Evolutionary conservation across 306 rosid genomes (phyloP), one percentile per base, ranked within the genome.

Genomic region (Glycine latifolia): DNA sequence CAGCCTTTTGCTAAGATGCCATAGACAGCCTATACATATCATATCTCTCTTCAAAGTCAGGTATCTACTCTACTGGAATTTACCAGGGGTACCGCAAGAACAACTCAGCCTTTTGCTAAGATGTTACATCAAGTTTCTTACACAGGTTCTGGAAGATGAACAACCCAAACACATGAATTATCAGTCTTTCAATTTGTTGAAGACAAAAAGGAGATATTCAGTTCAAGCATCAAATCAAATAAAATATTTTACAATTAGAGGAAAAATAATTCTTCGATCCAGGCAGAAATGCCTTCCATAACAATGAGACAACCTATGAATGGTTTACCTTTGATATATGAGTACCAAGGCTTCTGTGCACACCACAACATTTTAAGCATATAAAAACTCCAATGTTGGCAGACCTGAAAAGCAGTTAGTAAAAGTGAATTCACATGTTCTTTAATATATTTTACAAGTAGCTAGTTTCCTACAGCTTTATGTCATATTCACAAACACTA

Each of bases 341-440:
- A 39, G 97, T 78, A 67, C 98, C 99, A 65, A 96, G 99, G 87
- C 98, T 90, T 86, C 98, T 87, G 87, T 96, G 99, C 82, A 90
- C 91, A 17, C 99, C 98, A 50, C 98, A 96, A 79, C 99, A 96
- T 81, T 96, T 92, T 87, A 96, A 86, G 91, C 99, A 96, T 84
- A 96, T 76, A 81, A 96, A 93, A 81, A 96, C 99, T 80, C 99
- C 99, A 26, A 96, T 92, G 84, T 96, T 96, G 60, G 94, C 93
- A 81, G 99, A 96, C 89, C 99, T 96, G 97, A 87, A 84, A 78
- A 60, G 60, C 48, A 80, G 71, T 81, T 33, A 59, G 43, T 12
- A 62, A 82, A 75, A 69, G 47, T 48, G 7, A 65, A 15, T 70
- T 76, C 66, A 48, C 53, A 56, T 7, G 59, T 54, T 50, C 43